A percentile compares a stretch with the other conserved stretches of the same genome.
These are phyloP conservation scores for Phytophthora idaei DNA, from an alignment of 352 stramenopile species.

Conservation along the genomic window DNA sequence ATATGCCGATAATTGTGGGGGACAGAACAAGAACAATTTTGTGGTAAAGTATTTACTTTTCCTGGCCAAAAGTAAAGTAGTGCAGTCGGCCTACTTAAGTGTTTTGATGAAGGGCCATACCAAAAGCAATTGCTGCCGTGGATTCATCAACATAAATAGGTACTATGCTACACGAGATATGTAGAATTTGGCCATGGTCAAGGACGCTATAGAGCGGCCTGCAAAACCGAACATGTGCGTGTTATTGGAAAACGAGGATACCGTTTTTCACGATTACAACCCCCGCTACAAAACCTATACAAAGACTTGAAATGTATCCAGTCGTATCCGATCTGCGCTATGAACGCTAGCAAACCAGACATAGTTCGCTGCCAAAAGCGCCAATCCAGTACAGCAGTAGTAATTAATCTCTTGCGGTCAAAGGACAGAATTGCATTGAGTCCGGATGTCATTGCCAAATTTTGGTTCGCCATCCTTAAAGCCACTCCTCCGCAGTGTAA, in stretches of 20 bases:
- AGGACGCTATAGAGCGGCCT: background rate
- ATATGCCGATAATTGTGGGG: too few species aligned
- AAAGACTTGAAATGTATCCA: background rate
- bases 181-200: background rate
- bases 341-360: too few species aligned
- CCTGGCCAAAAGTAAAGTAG: too few species aligned
- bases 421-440: background rate
- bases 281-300: background rate
- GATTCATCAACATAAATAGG: constrained; percentile 9
- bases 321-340: too few species aligned
- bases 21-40: too few species aligned
- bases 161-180: constrained; percentile 6
- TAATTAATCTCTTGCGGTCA: background rate
- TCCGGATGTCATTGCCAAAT: too few species aligned
- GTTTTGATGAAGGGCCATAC: constrained; percentile 14
- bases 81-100: background rate
- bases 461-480: too few species aligned
- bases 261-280: background rate
- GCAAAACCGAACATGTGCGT: background rate
- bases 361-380: too few species aligned
- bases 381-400: background rate
- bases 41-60: too few species aligned
- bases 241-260: background rate
- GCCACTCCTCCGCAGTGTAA: too few species aligned
- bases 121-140: constrained; percentile 14